Evolutionary conservation across 2,329 filamentous ascomycete genomes (phyloP).

Genomic region (Leptodontidium sp.): DNA sequence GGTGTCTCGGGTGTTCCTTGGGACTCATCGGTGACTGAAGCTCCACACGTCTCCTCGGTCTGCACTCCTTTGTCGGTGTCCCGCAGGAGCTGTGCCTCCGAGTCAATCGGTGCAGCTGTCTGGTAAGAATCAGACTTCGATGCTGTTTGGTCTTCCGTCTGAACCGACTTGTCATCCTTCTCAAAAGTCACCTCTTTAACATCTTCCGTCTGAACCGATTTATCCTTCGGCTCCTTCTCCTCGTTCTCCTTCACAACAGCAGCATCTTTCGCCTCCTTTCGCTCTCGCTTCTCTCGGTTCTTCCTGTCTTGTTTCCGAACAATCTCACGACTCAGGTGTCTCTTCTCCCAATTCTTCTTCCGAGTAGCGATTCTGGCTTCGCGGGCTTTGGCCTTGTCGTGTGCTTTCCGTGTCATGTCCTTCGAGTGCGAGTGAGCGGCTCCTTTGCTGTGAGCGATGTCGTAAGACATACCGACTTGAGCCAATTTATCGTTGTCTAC

Average conservation of each 20-base stretch:
- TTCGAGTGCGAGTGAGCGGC: constrained; percentile 60
- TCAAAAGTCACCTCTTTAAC: constrained; percentile 24
- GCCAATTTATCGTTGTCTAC: constrained; percentile 65
- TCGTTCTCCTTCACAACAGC: constrained; percentile 51
- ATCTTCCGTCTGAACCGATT: constrained; percentile 41
- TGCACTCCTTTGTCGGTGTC: constrained; percentile 41
- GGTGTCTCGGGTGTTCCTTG: constrained; percentile 40
- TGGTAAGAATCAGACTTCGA: constrained; percentile 21
- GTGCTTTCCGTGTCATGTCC: constrained; percentile 49
- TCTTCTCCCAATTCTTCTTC: constrained; percentile 59
- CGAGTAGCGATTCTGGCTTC: constrained; percentile 55
- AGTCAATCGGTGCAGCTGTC: background rate
- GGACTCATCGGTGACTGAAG: constrained; percentile 29
- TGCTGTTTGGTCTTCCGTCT: constrained; percentile 38
- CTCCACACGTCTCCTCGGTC: constrained; percentile 33
- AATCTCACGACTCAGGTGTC: constrained; percentile 51
- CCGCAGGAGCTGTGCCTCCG: constrained; percentile 15
- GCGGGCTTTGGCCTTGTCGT: constrained; percentile 41
- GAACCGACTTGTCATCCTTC: constrained; percentile 39
- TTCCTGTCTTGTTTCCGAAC: constrained; percentile 52
- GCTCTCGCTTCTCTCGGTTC: constrained; percentile 50
- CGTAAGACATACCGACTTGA: constrained; percentile 65
- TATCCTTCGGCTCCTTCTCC: constrained; percentile 47
- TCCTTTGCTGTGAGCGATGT: constrained; percentile 67
- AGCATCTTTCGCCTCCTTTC: constrained; percentile 51